These are phyloP conservation scores for Diutina neorugosa DNA, from an alignment of 1,139 yeast genomes.

Conservation along the genomic window DNA sequence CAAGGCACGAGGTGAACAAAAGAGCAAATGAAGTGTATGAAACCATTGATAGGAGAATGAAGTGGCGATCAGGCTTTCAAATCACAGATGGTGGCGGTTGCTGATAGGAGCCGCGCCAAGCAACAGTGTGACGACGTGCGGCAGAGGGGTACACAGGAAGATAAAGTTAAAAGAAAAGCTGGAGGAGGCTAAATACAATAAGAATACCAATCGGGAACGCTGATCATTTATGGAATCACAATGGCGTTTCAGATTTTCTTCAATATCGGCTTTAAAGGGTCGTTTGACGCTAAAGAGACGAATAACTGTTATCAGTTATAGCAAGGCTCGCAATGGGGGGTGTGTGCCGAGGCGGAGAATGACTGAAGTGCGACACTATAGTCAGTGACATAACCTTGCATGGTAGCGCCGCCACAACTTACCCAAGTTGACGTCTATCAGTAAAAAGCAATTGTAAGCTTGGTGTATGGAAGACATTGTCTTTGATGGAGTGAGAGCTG, in stretches of 20 bases:
- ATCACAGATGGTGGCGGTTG: background rate
- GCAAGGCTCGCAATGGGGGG: background rate
- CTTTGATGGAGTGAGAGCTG: too few species aligned
- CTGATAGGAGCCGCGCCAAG: background rate
- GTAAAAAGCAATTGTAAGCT: too few species aligned
- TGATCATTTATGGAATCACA: too few species aligned
- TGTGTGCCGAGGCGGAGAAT: background rate
- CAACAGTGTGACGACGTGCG: background rate
- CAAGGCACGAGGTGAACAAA: background rate
- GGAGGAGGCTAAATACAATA: too few species aligned
- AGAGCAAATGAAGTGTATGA: background rate
- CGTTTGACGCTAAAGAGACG: background rate
- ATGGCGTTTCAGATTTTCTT: too few species aligned
- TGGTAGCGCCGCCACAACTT: background rate
- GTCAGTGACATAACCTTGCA: background rate
- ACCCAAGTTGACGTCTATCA: too few species aligned
- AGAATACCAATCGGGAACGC: too few species aligned
- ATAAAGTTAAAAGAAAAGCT: background rate
- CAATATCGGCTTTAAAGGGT: background rate
- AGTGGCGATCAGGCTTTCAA: background rate
- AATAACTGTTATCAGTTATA: background rate
- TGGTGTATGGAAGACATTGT: too few species aligned
- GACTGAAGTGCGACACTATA: background rate
- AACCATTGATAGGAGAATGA: background rate
- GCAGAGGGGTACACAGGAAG: background rate